Base-by-base conservation (phyloP, 192 early-diverging fungal genomes). In the Podila epicladia region DNA sequence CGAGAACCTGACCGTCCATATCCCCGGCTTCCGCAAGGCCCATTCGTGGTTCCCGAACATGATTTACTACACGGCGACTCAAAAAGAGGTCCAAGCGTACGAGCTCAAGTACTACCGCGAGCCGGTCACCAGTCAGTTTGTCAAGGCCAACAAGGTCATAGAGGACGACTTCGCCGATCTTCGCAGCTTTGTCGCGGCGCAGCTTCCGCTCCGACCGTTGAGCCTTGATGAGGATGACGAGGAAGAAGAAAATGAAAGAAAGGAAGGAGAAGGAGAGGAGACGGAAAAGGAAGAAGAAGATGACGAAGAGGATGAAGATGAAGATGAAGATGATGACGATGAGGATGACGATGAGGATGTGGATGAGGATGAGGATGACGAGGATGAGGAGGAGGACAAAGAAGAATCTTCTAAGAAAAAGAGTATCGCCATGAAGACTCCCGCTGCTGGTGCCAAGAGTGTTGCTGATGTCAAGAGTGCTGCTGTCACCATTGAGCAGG, bases 1-100 rank as follows among this genome's bases (percentile, higher is more conserved):
- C 3, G 76, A 79, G 55, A 72, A 57, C 37, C 20, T 72, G 29
- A 33, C 61, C 1, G 49, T 67, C 17, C 59, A 72, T 19, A 69
- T 72, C 26, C 76, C 76, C 19, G 76, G 74, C 1, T 55, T 55
- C 53, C 22, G 53, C 53, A n/a, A 6, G 20, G 2, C 22, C 1
- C 53, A 55, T 6, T n/a, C 53, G 0, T 55, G 53, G 53, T 55
- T 55, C 53, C 53, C 53, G 8, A 55, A 55, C 1, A 1, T 1
- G 17, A 22, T 55, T 3, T 55, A 55, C 4, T 55, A 24, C 24
- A 55, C 53, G 9, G 53, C 53, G 3, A 55, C 53, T 2, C 53
- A 55, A 11, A 55, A 55, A 12, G 5, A 55, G 17, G 53, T 55
- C 8, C 53, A 24, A 4, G 5, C 9, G 9, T 55, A 55, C 24